Conservation (phyloP, 1,284 basidiomycete genomes). For the Meira miltonrushii region DNA sequence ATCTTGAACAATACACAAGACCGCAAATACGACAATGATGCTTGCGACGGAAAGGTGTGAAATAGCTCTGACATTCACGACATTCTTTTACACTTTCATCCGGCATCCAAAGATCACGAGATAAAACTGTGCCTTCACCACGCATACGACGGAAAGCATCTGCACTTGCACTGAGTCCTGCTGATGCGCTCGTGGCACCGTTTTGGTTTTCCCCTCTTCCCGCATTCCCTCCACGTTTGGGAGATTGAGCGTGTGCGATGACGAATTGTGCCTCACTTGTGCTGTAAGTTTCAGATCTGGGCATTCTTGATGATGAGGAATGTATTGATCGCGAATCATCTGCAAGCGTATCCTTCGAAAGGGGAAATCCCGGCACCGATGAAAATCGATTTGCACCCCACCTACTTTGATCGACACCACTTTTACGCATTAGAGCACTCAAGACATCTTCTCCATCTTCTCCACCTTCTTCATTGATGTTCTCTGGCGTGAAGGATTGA, state of each 20-base stretch:
- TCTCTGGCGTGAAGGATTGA: slow-evolving; percentile 3
- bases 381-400: slow-evolving; percentile 1
- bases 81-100: slow-evolving; percentile 86
- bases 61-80: slow-evolving; percentile 44
- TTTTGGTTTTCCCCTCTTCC: background rate
- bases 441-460: slow-evolving; percentile 27
- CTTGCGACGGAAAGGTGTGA: slow-evolving; percentile 45
- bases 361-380: slow-evolving; percentile 36
- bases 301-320: slow-evolving; percentile 31
- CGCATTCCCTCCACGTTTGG: background rate
- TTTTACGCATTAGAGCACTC: slow-evolving; percentile 13
- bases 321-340: slow-evolving; percentile 41
- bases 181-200: background rate
- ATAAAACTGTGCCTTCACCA: slow-evolving; percentile 4
- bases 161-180: slow-evolving; percentile 33
- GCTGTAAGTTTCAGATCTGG: slow-evolving; percentile 26
- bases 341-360: slow-evolving; percentile 41
- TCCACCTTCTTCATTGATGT: slow-evolving; percentile 15
- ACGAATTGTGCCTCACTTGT: slow-evolving; percentile 7
- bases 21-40: slow-evolving; percentile 52
- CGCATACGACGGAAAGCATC: slow-evolving; percentile 16
- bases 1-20: slow-evolving; percentile 55
- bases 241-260: slow-evolving; percentile 2
- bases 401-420: slow-evolving; percentile 8
- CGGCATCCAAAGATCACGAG: slow-evolving; percentile 50